phyloP scores from a whole-genome alignment of 257 asterid genomes.

The Fraxinus anomala region DNA sequence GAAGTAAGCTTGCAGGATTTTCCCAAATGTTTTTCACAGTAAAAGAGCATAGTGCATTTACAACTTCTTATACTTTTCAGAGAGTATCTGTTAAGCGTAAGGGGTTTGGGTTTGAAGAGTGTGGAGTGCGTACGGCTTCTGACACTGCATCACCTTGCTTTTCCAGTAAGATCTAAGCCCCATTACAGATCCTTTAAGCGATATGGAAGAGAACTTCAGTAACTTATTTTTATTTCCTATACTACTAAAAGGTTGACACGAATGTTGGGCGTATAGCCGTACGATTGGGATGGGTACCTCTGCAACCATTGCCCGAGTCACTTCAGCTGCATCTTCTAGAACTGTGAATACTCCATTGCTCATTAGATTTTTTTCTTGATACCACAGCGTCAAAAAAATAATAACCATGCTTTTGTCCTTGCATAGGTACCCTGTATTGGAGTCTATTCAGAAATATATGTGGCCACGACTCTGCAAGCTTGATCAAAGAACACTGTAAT shows the following conservation, averaged over 20 bases:
- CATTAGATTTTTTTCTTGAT: constrained; percentile 21
- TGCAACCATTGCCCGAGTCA: constrained; percentile 95
- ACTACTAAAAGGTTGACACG: constrained; percentile 74
- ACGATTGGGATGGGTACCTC: constrained; percentile 99
- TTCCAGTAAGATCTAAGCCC: constrained; percentile 74
- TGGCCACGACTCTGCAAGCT: constrained; percentile 81
- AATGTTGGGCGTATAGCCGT: constrained; percentile 99
- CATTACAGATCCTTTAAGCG: constrained; percentile 16
- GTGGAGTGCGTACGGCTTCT: constrained; percentile 97
- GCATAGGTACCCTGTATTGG: constrained; percentile 66
- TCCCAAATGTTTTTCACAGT: background rate
- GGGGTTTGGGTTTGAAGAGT: constrained; percentile 95
- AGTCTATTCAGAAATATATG: constrained; percentile 68
- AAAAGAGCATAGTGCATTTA: constrained; percentile 10
- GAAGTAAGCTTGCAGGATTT: constrained; percentile 53
- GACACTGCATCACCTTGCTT: constrained; percentile 98
- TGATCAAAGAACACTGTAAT: constrained; percentile 65
- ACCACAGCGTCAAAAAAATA: constrained; percentile 22
- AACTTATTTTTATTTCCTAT: constrained; percentile 29
- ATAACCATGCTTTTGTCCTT: constrained; percentile 30
- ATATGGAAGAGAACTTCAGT: constrained; percentile 29
- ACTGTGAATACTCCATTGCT: constrained; percentile 58
- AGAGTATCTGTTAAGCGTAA: constrained; percentile 85
- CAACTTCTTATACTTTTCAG: constrained; percentile 47
- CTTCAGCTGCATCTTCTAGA: constrained; percentile 95